Evolutionary conservation across 2,329 filamentous ascomycete genomes (phyloP).

Genomic region (Fulvia fulva): DNA sequence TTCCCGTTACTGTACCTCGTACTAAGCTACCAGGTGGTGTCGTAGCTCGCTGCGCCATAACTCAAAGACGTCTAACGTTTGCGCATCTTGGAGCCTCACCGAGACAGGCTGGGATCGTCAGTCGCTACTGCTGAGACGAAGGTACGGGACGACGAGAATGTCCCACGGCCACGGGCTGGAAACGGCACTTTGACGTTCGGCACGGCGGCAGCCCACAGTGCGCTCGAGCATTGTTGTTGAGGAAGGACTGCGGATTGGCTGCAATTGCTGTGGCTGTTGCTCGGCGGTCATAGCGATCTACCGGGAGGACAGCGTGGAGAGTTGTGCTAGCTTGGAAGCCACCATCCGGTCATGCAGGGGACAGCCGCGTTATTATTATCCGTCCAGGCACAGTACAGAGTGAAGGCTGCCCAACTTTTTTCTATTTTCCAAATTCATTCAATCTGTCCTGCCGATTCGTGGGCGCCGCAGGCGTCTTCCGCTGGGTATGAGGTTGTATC

Average conservation of each 20-base stretch:
- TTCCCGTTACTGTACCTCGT: conserved; percentile 9
- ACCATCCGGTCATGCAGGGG: conserved; percentile 2
- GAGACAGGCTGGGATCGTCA: conserved; percentile 20
- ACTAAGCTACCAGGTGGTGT: conserved; percentile 18
- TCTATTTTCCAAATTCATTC: not conserved
- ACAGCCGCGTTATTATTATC: conserved; percentile 4
- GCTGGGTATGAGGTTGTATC: not conserved
- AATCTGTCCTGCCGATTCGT: not conserved
- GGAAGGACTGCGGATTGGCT: conserved; percentile 7
- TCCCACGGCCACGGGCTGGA: conserved; percentile 6
- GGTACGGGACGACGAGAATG: conserved; percentile 11
- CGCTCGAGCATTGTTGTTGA: conserved; percentile 6
- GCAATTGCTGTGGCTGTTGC: conserved; percentile 8
- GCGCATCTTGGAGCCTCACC: conserved; percentile 12
- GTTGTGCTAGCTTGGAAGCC: not conserved
- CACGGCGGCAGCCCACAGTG: conserved; percentile 4
- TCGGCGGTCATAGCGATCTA: conserved; percentile 1
- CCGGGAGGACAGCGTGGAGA: not conserved
- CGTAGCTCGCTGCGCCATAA: conserved; percentile 21
- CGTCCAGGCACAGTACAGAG: not conserved
- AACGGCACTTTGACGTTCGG: conserved; percentile 10
- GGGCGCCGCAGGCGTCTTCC: not conserved
- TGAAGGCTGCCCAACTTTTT: not conserved
- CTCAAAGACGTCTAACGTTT: conserved; percentile 13
- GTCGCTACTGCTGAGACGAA: conserved; percentile 5